Conservation (phyloP, 345 rosid species). For the Chamaenerion angustifolium region DNA sequence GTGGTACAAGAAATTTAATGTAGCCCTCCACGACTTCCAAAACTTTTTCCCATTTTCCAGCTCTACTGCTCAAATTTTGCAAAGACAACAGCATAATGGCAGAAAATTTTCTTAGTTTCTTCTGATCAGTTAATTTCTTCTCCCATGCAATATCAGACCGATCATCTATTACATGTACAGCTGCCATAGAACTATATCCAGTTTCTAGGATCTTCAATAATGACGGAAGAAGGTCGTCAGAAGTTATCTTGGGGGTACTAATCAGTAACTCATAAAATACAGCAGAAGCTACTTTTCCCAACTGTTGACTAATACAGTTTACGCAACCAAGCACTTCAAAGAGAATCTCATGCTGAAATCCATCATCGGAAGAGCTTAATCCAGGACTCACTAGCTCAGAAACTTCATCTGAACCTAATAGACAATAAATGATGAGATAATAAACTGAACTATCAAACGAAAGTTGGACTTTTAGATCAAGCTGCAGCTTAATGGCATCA, state of each 20-base stretch:
- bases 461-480: no score
- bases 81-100: constrained; percentile 59
- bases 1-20: constrained; percentile 62
- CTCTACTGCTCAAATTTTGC: constrained; percentile 40
- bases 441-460: background rate
- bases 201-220: constrained; percentile 67
- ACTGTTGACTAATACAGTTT: constrained; percentile 49
- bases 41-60: constrained; percentile 64
- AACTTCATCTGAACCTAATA: constrained; percentile 43
- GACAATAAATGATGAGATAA: constrained; percentile 6
- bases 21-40: constrained; percentile 52
- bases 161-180: constrained; percentile 25
- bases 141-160: constrained; percentile 56
- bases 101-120: constrained; percentile 69
- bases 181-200: constrained; percentile 47
- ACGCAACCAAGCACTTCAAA: constrained; percentile 53
- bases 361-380: constrained; percentile 27
- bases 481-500: no score
- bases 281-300: constrained; percentile 65
- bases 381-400: constrained; percentile 25
- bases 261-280: constrained; percentile 64
- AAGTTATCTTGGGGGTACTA: constrained; percentile 37
- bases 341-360: constrained; percentile 43
- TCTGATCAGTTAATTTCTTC: constrained; percentile 50
- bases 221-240: constrained; percentile 62